Evolutionary conservation across 75 land plant genomes (phyloP), one percentile per base, ranked within the genome.

Genomic region (Adiantum capillusveneris): DNA sequence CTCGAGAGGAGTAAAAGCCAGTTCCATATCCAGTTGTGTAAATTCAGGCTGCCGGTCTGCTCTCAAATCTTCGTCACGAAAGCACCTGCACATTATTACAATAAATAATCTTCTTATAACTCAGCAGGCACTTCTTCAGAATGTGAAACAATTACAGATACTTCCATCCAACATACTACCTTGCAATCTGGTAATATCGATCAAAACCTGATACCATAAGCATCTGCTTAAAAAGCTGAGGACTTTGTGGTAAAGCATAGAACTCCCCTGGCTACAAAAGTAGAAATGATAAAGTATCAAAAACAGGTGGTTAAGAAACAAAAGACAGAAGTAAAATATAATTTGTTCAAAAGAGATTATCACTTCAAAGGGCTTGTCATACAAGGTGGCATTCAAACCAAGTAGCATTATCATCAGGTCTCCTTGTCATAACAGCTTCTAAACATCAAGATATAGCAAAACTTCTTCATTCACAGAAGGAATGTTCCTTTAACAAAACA

Each of bases 31-130:
- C 2, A 93, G 75, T 49, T 93, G 98, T 25, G 98, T 93, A 63
- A 93, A 93, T 76, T 93, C 98, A 48, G 98, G 98, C 28, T 93
- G 98, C 31, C 98, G 69, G 71, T 93, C 98, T 48, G 95, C 95
- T 75, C 98, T 80, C 28, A 93, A 59, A 65, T 88, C 98, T 72
- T 93, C 98, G 73, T 93, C 98, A 29, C 98, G 71, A 61, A 93
- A 93, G 59, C 98, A 93, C 68, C 94, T 92, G 70, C 29, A 70
- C 29, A 41, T 25, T 58, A 13, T 7, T 39, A n/a, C n/a, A n/a
- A n/a, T n/a, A n/a, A n/a, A n/a, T n/a, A n/a, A n/a, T n/a, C n/a
- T n/a, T n/a, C n/a, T n/a, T n/a, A n/a, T n/a, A n/a, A n/a, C n/a
- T n/a, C n/a, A n/a, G n/a, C n/a, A n/a, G n/a, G n/a, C n/a, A 13